Evolutionary conservation across 2,329 filamentous ascomycete species (phyloP).

Genomic region (Didymella pinodella): DNA sequence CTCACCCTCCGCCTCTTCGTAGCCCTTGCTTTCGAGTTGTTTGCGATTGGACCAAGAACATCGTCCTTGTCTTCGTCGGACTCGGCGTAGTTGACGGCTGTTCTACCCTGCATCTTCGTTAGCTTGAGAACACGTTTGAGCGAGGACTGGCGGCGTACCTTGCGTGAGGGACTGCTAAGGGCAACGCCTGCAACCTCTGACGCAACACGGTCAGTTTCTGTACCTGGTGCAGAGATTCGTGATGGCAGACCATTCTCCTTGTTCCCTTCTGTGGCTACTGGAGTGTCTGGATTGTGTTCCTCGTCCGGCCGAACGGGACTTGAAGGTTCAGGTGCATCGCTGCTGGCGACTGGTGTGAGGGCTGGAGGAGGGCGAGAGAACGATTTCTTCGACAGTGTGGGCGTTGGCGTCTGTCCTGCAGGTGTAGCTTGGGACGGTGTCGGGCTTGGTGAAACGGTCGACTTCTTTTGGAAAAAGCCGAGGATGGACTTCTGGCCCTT

Average conservation of each 20-base stretch:
- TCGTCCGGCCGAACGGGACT: constrained; percentile 72
- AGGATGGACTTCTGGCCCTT: constrained; percentile 77
- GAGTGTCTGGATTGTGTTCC: constrained; percentile 53
- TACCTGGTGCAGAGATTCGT: constrained; percentile 46
- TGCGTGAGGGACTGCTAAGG: constrained; percentile 78
- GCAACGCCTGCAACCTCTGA: constrained; percentile 56
- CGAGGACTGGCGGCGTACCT: constrained; percentile 61
- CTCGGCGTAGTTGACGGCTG: constrained; percentile 81
- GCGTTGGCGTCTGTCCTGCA: constrained; percentile 37
- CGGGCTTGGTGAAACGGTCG: constrained; percentile 57
- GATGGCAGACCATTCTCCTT: constrained; percentile 61
- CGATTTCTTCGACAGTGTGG: constrained; percentile 42
- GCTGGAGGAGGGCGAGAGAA: constrained; percentile 47
- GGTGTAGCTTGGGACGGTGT: constrained; percentile 43
- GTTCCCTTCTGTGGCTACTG: constrained; percentile 55
- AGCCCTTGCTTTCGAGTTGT: constrained; percentile 54
- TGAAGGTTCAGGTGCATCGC: constrained; percentile 72
- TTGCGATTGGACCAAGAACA: constrained; percentile 67
- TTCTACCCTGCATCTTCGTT: constrained; percentile 60
- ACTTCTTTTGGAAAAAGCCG: constrained; percentile 77
- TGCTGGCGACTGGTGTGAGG: constrained; percentile 80
- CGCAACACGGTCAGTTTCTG: constrained; percentile 54
- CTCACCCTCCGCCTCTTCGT: constrained; percentile 68
- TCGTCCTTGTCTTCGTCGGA: constrained; percentile 79
- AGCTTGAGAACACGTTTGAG: neutral